Evolutionary conservation across 306 rosid genomes (phyloP).

Genomic region (Astragalus membranaceus): DNA sequence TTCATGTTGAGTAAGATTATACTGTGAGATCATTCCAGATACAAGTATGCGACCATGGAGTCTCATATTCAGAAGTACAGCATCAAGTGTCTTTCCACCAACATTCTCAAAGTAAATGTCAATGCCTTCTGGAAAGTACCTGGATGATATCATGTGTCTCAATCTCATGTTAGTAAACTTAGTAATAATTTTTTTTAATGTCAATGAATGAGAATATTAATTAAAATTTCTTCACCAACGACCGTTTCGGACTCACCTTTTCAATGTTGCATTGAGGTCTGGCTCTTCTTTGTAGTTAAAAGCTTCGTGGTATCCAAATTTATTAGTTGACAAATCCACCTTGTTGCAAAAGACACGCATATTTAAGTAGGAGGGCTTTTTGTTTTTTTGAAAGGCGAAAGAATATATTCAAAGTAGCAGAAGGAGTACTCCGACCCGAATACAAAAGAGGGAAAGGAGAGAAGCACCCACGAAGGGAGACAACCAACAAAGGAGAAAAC

Average conservation of each 20-base stretch:
- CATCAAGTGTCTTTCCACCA: slow-evolving; percentile 34
- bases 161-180: neutral
- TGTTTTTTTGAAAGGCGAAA: no score
- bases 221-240: neutral
- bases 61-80: slow-evolving; percentile 26
- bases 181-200: neutral
- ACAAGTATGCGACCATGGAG: slow-evolving; percentile 12
- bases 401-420: no score
- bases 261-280: slow-evolving; percentile 18
- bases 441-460: no score
- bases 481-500: no score
- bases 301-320: slow-evolving; percentile 28
- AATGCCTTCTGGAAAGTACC: slow-evolving; percentile 33
- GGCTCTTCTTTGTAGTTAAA: slow-evolving; percentile 32
- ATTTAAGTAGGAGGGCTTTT: neutral
- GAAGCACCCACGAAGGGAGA: no score
- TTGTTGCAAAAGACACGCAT: neutral
- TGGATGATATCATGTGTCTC: neutral
- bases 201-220: neutral
- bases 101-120: slow-evolving; percentile 32
- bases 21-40: slow-evolving; percentile 37
- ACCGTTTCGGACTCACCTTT: neutral
- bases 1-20: slow-evolving; percentile 21
- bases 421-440: no score
- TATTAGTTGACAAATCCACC: slow-evolving; percentile 25